Percentiles rank a stretch among this genome's conserved stretches.
Conservation (phyloP, 176 grass and related monocot genomes). For the Canna indica region DNA sequence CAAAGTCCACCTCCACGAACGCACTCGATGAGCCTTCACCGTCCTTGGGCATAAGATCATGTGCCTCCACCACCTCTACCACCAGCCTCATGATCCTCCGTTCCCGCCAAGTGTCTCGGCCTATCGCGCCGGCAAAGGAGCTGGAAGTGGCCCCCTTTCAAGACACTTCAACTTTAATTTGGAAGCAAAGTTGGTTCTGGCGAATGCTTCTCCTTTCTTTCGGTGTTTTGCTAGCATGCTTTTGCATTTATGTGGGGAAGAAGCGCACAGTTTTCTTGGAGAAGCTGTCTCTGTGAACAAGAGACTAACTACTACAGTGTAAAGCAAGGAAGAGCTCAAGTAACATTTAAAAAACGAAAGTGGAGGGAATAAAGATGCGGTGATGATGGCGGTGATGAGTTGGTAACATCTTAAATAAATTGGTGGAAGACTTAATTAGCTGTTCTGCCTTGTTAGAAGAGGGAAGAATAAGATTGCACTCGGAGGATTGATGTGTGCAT, state of each 20-base stretch:
- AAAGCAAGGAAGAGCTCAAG: background rate
- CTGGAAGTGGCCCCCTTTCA: background rate
- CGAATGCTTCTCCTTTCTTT: background rate
- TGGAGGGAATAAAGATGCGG: constrained; percentile 39
- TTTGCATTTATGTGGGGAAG: too few relatives aligned
- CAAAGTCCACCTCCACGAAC: constrained; percentile 28
- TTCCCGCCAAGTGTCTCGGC: constrained; percentile 1
- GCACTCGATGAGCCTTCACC: constrained; percentile 35
- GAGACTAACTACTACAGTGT: background rate
- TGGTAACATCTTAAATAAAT: background rate
- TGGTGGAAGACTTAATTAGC: background rate
- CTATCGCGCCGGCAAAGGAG: constrained; percentile 1
- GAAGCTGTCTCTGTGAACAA: background rate
- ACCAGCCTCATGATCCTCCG: constrained; percentile 14
- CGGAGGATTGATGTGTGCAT: constrained; percentile 17
- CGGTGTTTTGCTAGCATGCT: too few relatives aligned
- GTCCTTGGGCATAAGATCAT: constrained; percentile 30
- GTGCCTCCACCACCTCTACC: constrained; percentile 22
- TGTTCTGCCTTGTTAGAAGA: constrained; percentile 8
- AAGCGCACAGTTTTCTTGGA: background rate
- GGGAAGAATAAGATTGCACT: constrained; percentile 1
- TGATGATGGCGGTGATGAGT: constrained; percentile 6
- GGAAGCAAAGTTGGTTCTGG: background rate
- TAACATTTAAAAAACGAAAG: constrained; percentile 14
- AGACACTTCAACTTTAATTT: background rate